Base-by-base conservation (phyloP, 441 rosid species). In the Populus hybrid region DNA sequence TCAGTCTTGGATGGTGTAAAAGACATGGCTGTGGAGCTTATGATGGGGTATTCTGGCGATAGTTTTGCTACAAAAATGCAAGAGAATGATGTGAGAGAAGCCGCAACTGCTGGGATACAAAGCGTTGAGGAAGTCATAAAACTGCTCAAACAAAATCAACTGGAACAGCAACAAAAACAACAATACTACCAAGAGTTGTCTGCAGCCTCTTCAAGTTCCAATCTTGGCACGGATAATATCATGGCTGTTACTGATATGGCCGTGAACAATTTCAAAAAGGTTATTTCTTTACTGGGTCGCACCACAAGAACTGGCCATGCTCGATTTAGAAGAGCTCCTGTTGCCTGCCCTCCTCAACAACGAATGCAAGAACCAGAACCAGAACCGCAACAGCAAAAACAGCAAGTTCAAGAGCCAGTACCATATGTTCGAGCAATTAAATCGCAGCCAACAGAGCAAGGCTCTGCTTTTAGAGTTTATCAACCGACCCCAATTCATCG, bases 311-410 rank as follows among this genome's bases (percentile, higher is more conserved):
- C 98, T 3, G 98, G 99, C 34, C 99, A 90, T 77, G 99, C 99
- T 40, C 90, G 98, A 9, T 94, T 93, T 79, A 83, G 98, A 38
- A 91, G 97, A 21, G 94, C 89, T 3, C 97, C 98, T 70, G 79
- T 82, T 70, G 16, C 83, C 9, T 18, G 78, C 11, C 90, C 1
- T 82, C 79, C 81, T 75, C 88, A 84, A 83, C 85, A 7, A 81
- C 94, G 40, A 63, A 63, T 1, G 10, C 28, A 8, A 63, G 66
- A 23, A 4, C 57, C 57, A 23, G 66, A 61, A 23, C 14, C 66
- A 23, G 28, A 21, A 63, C 12, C 28, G 86, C 87, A 40, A 85
- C 89, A 1, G 87, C 92, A 63, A 89, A 79, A 75, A 42, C 72
- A 70, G 69, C 72, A 46, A 16, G 65, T 32, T 38, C 77, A 78